These are phyloP conservation scores for Amanita polypyramis DNA, from an alignment of 768 basidiomycete species.

Conservation along the genomic window DNA sequence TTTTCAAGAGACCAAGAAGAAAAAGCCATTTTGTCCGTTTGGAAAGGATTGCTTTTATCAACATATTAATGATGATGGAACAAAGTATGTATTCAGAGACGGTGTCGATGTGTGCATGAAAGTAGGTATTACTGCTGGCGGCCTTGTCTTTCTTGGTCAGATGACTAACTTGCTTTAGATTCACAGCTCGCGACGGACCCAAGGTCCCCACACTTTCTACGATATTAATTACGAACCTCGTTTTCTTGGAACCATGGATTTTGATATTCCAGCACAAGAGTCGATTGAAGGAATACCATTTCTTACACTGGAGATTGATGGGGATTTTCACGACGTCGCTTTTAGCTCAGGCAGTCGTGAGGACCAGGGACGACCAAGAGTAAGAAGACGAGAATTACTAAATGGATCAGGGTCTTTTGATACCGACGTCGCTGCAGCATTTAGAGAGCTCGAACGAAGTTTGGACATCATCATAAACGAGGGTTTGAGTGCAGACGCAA, in stretches of 20 bases:
- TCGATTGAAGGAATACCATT: neutral
- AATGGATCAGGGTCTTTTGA: neutral
- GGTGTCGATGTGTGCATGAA: constrained; percentile 47
- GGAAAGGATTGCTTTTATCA: constrained; percentile 77
- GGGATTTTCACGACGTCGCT: too few species aligned
- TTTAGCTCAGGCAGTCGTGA: neutral
- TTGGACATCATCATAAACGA: neutral
- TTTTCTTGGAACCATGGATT: neutral
- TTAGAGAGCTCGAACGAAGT: neutral
- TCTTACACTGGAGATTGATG: neutral
- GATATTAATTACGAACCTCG: constrained; percentile 1
- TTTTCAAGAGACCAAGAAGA: constrained; percentile 42
- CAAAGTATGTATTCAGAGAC: constrained; percentile 40
- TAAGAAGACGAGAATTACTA: neutral
- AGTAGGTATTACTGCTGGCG: constrained; percentile 21
- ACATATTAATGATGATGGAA: constrained; percentile 59
- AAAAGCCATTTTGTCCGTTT: constrained; percentile 60
- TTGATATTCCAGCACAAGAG: neutral
- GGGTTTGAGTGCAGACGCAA: constrained; percentile 16
- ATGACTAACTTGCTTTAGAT: neutral
- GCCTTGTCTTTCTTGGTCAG: neutral
- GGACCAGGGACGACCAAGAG: neutral
- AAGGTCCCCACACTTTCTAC: neutral
- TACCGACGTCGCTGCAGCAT: neutral
- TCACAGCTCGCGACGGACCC: constrained; percentile 9